Conservation (phyloP, 768 basidiomycete genomes). For the Amylocystis lapponica region DNA sequence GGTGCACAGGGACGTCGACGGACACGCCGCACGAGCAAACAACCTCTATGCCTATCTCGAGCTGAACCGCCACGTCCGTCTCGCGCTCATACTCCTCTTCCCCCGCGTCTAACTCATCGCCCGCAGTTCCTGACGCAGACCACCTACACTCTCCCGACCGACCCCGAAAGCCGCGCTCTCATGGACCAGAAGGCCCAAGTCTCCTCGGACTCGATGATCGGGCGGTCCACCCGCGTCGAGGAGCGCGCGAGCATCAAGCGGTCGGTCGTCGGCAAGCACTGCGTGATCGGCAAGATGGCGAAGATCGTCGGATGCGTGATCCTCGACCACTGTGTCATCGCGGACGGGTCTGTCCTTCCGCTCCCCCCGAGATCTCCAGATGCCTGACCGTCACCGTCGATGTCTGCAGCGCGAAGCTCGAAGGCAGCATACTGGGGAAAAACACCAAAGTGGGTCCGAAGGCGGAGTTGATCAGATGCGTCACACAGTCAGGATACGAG, state of each 20-base stretch:
- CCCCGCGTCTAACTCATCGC: neutral
- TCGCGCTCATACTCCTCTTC: neutral
- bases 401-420: conserved; percentile 58
- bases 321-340: conserved; percentile 84
- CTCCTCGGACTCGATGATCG: conserved; percentile 76
- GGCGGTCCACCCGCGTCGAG: conserved; percentile 74
- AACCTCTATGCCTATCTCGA: conserved; percentile 74
- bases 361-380: too few species aligned
- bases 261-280: conserved; percentile 46
- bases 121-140: conserved; percentile 46
- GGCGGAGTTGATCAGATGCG: conserved; percentile 60
- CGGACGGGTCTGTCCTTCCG: conserved; percentile 64
- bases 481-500: conserved; percentile 78
- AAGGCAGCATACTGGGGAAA: conserved; percentile 70
- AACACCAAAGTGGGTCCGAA: conserved; percentile 68
- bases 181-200: conserved; percentile 83
- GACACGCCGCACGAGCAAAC: conserved; percentile 67
- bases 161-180: conserved; percentile 56
- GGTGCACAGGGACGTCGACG: conserved; percentile 47
- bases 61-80: conserved; percentile 68
- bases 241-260: conserved; percentile 76
- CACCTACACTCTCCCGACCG: conserved; percentile 49
- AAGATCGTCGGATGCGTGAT: conserved; percentile 79
- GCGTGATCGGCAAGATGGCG: conserved; percentile 56
- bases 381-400: neutral